Evolutionary conservation across 352 stramenopile species (phyloP).

Genomic region (Phytopythium kandeliae): DNA sequence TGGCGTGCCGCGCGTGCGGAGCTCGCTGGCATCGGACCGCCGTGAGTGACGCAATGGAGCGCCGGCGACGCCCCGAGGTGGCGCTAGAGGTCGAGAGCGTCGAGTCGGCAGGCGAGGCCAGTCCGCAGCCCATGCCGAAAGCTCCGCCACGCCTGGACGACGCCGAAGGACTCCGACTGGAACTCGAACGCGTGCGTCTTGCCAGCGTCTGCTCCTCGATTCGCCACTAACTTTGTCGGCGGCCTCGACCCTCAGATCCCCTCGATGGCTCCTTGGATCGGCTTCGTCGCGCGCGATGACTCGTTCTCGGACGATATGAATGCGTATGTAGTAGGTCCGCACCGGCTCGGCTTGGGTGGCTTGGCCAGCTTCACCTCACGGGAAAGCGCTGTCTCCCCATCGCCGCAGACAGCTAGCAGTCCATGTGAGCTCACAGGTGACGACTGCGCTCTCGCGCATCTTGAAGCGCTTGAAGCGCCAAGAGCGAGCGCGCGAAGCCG

Average conservation of each 20-base stretch:
- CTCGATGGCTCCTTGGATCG: conserved; percentile 42
- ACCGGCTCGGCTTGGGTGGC: too few species aligned
- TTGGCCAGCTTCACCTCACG: too few species aligned
- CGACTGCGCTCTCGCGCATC: conserved; percentile 32
- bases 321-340: neutral
- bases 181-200: neutral
- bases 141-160: neutral
- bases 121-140: too few species aligned
- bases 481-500: conserved; percentile 30
- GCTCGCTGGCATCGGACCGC: neutral
- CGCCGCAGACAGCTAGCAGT: conserved; percentile 28
- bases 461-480: conserved; percentile 38
- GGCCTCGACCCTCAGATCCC: conserved; percentile 20
- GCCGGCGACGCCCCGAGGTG: neutral
- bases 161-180: neutral
- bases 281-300: conserved; percentile 29
- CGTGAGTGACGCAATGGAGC: neutral
- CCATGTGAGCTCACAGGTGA: conserved; percentile 31
- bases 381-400: too few species aligned
- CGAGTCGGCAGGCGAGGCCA: neutral
- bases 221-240: neutral
- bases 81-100: neutral
- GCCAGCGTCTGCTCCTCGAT: neutral
- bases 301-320: conserved; percentile 48
- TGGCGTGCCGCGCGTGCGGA: neutral